Conservation (phyloP, 2,329 filamentous ascomycete genomes). For the Dothistroma septosporum region DNA sequence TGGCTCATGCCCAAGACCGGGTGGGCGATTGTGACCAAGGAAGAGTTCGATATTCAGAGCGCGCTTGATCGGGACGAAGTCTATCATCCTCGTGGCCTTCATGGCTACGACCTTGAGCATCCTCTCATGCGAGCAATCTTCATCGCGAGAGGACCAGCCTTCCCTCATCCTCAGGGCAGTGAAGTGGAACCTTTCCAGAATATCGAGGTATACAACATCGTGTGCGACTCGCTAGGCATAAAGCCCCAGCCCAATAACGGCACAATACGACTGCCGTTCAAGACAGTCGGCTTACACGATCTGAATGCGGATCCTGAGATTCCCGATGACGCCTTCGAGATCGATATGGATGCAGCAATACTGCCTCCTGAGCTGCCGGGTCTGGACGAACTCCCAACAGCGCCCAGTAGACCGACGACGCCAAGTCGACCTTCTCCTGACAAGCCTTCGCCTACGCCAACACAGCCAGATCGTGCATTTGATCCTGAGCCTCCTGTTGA, state of each 20-base stretch:
- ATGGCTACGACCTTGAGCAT: constrained; percentile 93
- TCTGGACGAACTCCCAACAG: constrained; percentile 7
- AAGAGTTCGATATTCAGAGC: constrained; percentile 70
- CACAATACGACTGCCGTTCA: constrained; percentile 69
- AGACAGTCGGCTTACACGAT: constrained; percentile 58
- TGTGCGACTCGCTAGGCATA: constrained; percentile 82
- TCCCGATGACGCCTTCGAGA: constrained; percentile 21
- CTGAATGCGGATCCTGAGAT: constrained; percentile 13
- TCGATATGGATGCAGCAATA: constrained; percentile 7
- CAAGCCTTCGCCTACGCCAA: background rate
- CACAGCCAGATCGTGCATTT: constrained; percentile 1
- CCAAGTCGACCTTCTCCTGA: background rate
- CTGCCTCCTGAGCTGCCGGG: constrained; percentile 13
- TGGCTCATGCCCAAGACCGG: constrained; percentile 92
- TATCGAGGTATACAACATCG: constrained; percentile 87
- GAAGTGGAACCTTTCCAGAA: constrained; percentile 81
- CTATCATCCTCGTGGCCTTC: constrained; percentile 79
- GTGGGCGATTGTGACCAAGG: constrained; percentile 81
- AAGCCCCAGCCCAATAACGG: constrained; percentile 78
- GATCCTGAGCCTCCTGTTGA: constrained; percentile 11
- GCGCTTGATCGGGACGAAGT: constrained; percentile 59
- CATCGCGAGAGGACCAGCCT: constrained; percentile 84
- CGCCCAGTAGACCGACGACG: background rate
- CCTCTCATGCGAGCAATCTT: constrained; percentile 97
- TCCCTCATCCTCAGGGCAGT: constrained; percentile 79